A percentile compares a stretch with the other conserved stretches of the same genome.
Conservation (phyloP, 2,329 filamentous ascomycete species). For the Penicillium sp. region DNA sequence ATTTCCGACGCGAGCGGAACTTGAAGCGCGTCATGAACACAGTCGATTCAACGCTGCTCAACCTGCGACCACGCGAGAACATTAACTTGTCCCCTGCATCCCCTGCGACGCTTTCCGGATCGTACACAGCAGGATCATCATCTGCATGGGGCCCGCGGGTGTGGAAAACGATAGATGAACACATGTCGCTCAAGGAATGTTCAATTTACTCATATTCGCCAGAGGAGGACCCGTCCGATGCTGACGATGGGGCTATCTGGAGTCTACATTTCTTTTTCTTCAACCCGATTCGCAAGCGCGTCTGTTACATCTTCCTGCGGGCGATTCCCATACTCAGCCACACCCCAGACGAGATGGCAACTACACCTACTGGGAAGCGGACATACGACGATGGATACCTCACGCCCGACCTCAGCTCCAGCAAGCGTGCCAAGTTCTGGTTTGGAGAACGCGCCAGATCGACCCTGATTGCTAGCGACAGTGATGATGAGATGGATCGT, state of each 20-base stretch:
- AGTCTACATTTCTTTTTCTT: conserved; percentile 97
- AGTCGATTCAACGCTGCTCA: conserved; percentile 83
- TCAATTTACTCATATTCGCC: conserved; percentile 87
- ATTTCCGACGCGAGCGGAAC: conserved; percentile 83
- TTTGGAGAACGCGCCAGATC: conserved; percentile 63
- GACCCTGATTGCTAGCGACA: conserved; percentile 43
- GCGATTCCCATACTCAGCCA: conserved; percentile 71
- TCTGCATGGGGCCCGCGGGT: conserved; percentile 82
- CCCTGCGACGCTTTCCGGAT: conserved; percentile 44
- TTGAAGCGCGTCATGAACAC: conserved; percentile 79
- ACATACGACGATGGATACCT: conserved; percentile 50
- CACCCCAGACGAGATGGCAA: conserved; percentile 55
- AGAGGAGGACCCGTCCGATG: conserved; percentile 85
- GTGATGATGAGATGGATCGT: conserved; percentile 45
- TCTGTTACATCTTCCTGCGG: conserved; percentile 89
- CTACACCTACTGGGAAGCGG: conserved; percentile 45
- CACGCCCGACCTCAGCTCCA: conserved; percentile 57
- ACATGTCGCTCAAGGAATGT: conserved; percentile 89
- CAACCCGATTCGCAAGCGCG: conserved; percentile 86
- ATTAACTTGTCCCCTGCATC: conserved; percentile 42
- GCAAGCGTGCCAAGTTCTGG: conserved; percentile 86
- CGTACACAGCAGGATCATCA: conserved; percentile 51
- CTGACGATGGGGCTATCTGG: conserved; percentile 93
- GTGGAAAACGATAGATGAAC: conserved; percentile 89
- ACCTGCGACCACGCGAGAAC: conserved; percentile 66